Percentiles rank a stretch among this genome's conserved stretches.
These are phyloP conservation scores for Metschnikowia drakensbergensis DNA, from an alignment of 805 yeast genomes.

Conservation along the genomic window DNA sequence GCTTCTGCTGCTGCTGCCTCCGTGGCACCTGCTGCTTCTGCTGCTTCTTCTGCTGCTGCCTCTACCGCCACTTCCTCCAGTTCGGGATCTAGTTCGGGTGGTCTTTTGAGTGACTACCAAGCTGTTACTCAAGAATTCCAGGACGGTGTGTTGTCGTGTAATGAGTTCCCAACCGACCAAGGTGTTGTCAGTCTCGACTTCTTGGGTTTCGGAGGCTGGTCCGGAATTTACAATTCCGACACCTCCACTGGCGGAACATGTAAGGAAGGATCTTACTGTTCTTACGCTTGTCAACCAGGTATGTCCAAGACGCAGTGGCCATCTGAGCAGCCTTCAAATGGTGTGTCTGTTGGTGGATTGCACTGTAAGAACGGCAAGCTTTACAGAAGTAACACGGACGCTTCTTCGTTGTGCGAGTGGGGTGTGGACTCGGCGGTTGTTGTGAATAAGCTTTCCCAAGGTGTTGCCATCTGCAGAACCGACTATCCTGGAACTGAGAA, in stretches of 20 bases:
- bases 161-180: constrained; percentile 70
- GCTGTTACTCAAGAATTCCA: constrained; percentile 59
- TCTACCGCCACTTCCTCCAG: constrained; percentile 16
- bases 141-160: constrained; percentile 70
- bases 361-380: constrained; percentile 79
- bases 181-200: constrained; percentile 75
- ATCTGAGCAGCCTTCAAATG: constrained; percentile 74
- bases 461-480: constrained; percentile 92
- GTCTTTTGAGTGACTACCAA: constrained; percentile 56
- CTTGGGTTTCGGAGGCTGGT: constrained; percentile 78
- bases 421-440: constrained; percentile 70
- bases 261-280: constrained; percentile 88
- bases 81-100: constrained; percentile 29
- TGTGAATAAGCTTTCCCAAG: constrained; percentile 55
- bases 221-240: constrained; percentile 64
- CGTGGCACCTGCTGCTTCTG: constrained; percentile 22
- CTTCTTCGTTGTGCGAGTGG: constrained; percentile 80
- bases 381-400: constrained; percentile 69
- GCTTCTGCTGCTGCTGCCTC: no score
- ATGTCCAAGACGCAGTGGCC: constrained; percentile 99
- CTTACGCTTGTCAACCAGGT: constrained; percentile 98
- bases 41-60: constrained; percentile 26
- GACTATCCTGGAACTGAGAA: constrained; percentile 99
- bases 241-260: constrained; percentile 67
- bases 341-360: constrained; percentile 93